Evolutionary conservation across 2,329 filamentous ascomycete genomes (phyloP).

Genomic region (Pseudonectria foliicola): DNA sequence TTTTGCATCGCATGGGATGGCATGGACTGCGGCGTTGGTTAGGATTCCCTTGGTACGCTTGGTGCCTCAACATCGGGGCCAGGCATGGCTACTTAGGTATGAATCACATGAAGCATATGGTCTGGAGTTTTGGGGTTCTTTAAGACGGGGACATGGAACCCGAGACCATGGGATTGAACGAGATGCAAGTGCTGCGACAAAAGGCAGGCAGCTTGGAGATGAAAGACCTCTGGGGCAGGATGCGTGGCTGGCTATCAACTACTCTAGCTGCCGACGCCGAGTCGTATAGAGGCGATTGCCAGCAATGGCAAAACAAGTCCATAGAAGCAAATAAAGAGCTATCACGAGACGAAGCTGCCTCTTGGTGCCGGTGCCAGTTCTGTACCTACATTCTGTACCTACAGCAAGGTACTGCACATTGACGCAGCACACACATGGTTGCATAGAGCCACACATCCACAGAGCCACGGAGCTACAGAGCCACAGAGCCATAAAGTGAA

Average conservation of each 20-base stretch:
- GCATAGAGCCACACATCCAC: too few species aligned
- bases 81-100: too few species aligned
- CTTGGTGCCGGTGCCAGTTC: constrained; percentile 4
- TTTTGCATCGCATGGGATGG: constrained; percentile 22
- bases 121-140: constrained; percentile 10
- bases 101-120: constrained; percentile 4
- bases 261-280: too few species aligned
- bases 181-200: too few species aligned
- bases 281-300: constrained; percentile 18
- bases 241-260: neutral
- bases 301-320: constrained; percentile 13
- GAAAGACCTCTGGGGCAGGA: constrained; percentile 1
- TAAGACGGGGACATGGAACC: constrained; percentile 10
- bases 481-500: too few species aligned
- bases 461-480: too few species aligned
- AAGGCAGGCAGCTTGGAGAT: neutral
- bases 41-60: constrained; percentile 3
- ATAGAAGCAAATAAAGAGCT: constrained; percentile 9
- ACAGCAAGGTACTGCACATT: too few species aligned
- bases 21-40: constrained; percentile 25
- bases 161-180: neutral
- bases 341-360: constrained; percentile 4
- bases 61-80: neutral
- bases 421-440: too few species aligned
- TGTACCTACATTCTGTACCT: neutral